Evolutionary conservation across 2,329 filamentous ascomycete genomes (phyloP).

Genomic region (Chaetomium olivaceum): DNA sequence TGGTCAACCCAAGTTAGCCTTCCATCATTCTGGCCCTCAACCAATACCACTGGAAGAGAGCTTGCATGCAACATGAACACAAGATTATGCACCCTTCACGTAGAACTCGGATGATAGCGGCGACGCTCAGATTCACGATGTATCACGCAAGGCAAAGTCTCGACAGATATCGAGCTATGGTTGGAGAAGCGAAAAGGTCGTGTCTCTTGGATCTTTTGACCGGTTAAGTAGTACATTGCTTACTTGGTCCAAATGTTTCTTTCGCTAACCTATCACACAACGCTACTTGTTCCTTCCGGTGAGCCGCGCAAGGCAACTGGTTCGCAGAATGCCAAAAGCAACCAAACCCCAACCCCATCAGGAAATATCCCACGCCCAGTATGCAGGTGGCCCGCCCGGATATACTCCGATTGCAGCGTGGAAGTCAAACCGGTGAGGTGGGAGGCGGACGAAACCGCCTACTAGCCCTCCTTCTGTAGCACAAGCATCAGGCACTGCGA

Average conservation of each 20-base stretch:
- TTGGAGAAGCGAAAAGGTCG: not conserved
- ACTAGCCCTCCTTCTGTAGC: not conserved
- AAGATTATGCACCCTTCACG: not conserved
- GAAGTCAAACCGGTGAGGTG: not conserved
- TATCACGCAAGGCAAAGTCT: not conserved
- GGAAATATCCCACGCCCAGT: not conserved
- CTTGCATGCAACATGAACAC: not conserved
- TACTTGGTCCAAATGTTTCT: not conserved
- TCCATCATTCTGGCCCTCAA: not conserved
- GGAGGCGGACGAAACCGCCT: not conserved
- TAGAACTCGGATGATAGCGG: not conserved
- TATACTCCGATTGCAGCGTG: not conserved
- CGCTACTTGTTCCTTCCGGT: not conserved
- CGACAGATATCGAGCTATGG: not conserved
- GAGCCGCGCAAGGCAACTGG: not conserved
- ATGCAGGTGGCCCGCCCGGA: not conserved
- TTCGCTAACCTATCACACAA: not conserved
- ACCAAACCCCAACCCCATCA: not conserved
- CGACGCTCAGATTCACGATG: not conserved
- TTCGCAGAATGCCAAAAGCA: not conserved
- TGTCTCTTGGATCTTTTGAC: not conserved
- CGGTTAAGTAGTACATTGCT: not conserved
- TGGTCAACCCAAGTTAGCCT: not conserved
- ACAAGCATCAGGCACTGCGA: conserved; percentile 2
- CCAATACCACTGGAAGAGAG: not conserved